Evolutionary conservation across 108 stramenopile species (phyloP), one percentile per base, ranked within the genome.

Genomic region (Fragilaria radians): DNA sequence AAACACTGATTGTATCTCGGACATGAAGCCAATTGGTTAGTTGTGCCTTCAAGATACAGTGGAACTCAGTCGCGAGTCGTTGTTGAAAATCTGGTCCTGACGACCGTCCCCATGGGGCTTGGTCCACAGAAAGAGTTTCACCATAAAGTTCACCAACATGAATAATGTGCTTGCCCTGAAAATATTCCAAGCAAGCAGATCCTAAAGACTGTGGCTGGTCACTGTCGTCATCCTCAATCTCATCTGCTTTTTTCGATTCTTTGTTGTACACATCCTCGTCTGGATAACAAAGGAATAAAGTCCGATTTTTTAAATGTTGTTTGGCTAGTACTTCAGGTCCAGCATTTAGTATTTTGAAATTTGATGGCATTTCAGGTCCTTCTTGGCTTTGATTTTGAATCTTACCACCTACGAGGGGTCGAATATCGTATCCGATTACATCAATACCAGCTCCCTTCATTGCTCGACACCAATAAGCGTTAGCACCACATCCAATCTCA

Each of bases 71-170:
- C 5, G 86, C 83, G 28, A 94, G 61, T 30, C 76, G 62, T 52
- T 85, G 73, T 66, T 89, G 89, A 53, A 94, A 94, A 29, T 83
- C 84, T 14, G 76, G 53, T 19, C 83, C 71, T 2, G 83, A 85
- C 1, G 86, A 84, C 51, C 93, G 66, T 48, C 93, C 93, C 79
- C 83, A 94, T 1, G 93, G 93, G 24, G 88, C 85, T 70, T 91
- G 93, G 32, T 86, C 85, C 27, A 84, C 48, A 34, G 67, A 66
- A 7, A 84, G 61, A 17, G 74, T 79, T 48, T 87, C 86, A 5
- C 72, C 72, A 48, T 70, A 80, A 5, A 75, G 51, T 75, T 94
- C 93, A n/a, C 93, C 93, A 0, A 94, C 84, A 63, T 91, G 88
- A 70, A 94, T 89, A 19, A 94, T 73, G 34, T 74, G 76, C 28